phyloP scores from a whole-genome alignment of 331 rosid genomes.

The Cucumis variabilis region DNA sequence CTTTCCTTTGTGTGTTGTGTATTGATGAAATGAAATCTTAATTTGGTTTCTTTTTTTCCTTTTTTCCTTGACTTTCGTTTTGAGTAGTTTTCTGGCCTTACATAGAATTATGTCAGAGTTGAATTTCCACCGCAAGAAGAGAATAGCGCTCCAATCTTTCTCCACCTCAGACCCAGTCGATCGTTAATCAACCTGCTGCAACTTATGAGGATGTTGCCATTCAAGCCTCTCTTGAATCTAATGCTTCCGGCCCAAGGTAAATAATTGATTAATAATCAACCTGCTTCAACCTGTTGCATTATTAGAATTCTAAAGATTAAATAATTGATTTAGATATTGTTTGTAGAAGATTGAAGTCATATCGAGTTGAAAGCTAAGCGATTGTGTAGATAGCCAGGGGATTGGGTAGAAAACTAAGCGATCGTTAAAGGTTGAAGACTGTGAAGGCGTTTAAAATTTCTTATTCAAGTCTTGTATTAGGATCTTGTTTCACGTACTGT shows the following conservation, averaged over 20 bases:
- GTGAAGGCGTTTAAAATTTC: no score
- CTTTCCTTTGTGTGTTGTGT: neutral
- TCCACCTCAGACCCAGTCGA: conserved; percentile 88
- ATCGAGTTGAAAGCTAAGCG: no score
- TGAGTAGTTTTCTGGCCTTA: neutral
- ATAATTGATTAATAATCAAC: no score
- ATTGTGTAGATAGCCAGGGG: no score
- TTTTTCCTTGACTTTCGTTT: neutral
- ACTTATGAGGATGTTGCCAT: conserved; percentile 71
- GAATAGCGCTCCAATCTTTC: conserved; percentile 84
- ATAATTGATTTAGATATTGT: no score
- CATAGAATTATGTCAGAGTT: conserved; percentile 86
- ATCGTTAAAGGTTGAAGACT: no score
- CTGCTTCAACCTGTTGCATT: no score
- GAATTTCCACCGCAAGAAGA: conserved; percentile 88
- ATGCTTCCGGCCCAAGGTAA: conserved; percentile 87
- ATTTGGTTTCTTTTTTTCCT: neutral
- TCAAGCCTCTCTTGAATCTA: conserved; percentile 88
- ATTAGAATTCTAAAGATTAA: no score
- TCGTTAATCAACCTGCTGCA: conserved; percentile 46
- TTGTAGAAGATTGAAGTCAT: no score
- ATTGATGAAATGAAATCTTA: neutral
- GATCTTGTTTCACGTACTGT: no score
- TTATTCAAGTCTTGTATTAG: no score
- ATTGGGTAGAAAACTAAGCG: no score